Base-by-base conservation (phyloP, 495 filamentous ascomycete species). In the Xylaria intraflava region DNA sequence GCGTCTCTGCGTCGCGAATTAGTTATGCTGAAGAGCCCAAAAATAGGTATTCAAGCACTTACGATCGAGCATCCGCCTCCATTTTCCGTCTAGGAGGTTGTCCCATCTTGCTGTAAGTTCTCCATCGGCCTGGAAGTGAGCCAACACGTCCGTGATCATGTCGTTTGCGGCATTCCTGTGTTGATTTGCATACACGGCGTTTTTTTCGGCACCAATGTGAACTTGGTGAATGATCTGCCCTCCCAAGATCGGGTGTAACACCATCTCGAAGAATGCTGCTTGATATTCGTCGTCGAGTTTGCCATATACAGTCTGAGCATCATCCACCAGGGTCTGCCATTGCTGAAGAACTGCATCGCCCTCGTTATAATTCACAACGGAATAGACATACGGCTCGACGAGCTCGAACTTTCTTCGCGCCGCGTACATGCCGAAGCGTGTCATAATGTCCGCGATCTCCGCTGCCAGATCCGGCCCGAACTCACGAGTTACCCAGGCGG, bases 51-150 rank as follows among this genome's bases (percentile, higher is more conserved):
- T 17, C 14, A 6, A 45, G 23, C 1, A 65, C 72, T 68, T 61
- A 76, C 74, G 77, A 57, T 86, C 83, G 66, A 88, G 80, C 66
- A 90, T 83, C 64, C 85, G 80, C 62, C 77, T 80, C 86, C 86
- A 90, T 67, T 88, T 89, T 0, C 86, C 86, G 43, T 72, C 71
- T 0, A 88, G 65, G 14, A 89, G 67, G 3, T 68, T 67, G 62
- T 89, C 80, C 67, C 86, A 89, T 47, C 74, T 67, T 43, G 73
- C 66, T 4, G 83, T 86, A 6, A 88, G 72, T 14, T 75, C 67
- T 29, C 75, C 74, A 59, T 89, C 85, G n/a, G 76, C 75, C 27
- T 83, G 69, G 50, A 87, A 87, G 2, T 70, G 62, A 27, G 72
- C 65, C n/a, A 87, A 61, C 0, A 83, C 82, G 19, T 81, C 54